Evolutionary conservation across 352 stramenopile genomes (phyloP), one percentile per base, ranked within the genome.

Genomic region (Pythium angustatum): DNA sequence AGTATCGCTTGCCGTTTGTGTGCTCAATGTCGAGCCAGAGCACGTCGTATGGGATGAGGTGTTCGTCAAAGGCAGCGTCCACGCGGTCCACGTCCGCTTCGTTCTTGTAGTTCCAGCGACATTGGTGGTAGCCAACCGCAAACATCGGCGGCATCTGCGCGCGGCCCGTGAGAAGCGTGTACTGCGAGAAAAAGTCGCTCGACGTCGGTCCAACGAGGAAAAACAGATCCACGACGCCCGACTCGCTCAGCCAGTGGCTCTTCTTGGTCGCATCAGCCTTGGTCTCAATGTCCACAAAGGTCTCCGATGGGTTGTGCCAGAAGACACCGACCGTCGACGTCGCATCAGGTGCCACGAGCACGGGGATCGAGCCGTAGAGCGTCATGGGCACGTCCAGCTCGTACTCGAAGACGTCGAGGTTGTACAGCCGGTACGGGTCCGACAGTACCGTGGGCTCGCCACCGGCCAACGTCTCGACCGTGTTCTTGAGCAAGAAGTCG

Each of bases 21-120:
- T 99, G 98, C 56, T 99, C 98, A 81, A 99, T 99, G 75, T 99
- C 98, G 30, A 99, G 85, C 98, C 98, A 99, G 24, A 99, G 72
- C 14, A 99, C 98, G 79, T 99, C 98, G 74, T 99, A 99, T 7
- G 98, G 98, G 69, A 99, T 99, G 73, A 99, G 79, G 44, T 98
- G 77, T 62, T 98, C 93, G 69, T 99, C 96, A 70, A 98, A 98
- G 38, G 93, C 94, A 26, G 77, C 78, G 66, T 96, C 72, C 11
- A 94, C 85, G 45, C 87, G 78, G 22, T 89, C 86, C 24, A 99
- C 92, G 75, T 99, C 97, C 21, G 87, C 80, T 62, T 99, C 98
- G 75, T 99, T 98, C 62, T 98, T 97, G 81, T 99, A 99, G 81
- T 99, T 99, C 98, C 98, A 99, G 48, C 97, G 91, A 70, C 97